These are phyloP conservation scores for Glycine soja DNA, from an alignment of 306 rosid genomes.

Conservation along the genomic window DNA sequence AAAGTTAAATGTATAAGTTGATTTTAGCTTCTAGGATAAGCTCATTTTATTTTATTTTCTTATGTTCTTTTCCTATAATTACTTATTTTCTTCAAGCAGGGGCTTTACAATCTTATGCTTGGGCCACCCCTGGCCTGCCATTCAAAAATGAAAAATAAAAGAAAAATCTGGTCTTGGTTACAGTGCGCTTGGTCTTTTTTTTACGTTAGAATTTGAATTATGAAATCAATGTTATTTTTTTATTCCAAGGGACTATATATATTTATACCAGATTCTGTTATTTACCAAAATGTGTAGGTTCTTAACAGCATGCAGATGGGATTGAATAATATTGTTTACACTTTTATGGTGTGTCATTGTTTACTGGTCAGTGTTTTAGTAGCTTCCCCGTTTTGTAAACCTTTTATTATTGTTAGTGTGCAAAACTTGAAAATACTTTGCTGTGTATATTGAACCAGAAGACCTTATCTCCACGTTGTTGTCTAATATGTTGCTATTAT, in stretches of 20 bases:
- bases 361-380: neutral
- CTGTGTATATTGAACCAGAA: constrained; percentile 31
- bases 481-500: constrained; percentile 4
- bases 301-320: constrained; percentile 3
- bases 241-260: neutral
- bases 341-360: constrained; percentile 3
- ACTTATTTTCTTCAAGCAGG: neutral
- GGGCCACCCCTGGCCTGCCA: neutral
- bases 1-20: no score
- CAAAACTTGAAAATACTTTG: constrained; percentile 16
- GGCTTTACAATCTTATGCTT: neutral
- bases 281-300: constrained; percentile 9
- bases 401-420: constrained; percentile 9
- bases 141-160: constrained; percentile 6
- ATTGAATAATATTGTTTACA: neutral
- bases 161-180: no score
- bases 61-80: no score
- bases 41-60: no score
- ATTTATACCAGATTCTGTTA: constrained; percentile 20
- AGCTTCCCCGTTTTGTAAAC: neutral
- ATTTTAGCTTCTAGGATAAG: no score
- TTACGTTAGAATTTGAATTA: neutral
- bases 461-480: neutral
- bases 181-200: neutral
- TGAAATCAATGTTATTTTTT: neutral